Conservation (phyloP, 768 basidiomycete species). For the Tulasnella sp. region DNA sequence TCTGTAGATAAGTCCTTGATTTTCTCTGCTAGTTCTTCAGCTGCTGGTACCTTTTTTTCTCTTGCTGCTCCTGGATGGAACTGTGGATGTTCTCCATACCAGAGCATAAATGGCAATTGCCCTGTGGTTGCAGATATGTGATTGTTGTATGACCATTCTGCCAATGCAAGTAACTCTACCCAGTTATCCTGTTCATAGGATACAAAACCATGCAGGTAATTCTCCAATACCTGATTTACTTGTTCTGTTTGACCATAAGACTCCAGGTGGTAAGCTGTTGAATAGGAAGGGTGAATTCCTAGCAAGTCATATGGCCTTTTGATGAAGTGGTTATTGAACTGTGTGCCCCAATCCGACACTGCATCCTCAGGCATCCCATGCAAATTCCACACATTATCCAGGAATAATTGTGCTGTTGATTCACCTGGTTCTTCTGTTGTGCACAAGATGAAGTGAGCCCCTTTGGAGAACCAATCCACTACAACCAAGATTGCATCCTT, state of each 20-base stretch:
- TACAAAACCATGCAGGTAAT: conserved; percentile 30
- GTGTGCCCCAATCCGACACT: conserved; percentile 11
- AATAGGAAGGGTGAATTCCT: conserved; percentile 22
- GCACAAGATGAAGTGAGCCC: conserved; percentile 35
- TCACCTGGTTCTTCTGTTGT: conserved; percentile 23
- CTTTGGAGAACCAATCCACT: conserved; percentile 34
- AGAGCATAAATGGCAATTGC: conserved; percentile 32
- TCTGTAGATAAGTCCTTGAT: not conserved
- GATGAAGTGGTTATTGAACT: conserved; percentile 8
- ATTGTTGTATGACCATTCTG: conserved; percentile 37
- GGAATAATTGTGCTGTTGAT: conserved; percentile 33
- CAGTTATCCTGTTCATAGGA: conserved; percentile 37
- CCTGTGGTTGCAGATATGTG: conserved; percentile 27
- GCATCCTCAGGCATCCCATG: conserved; percentile 1
- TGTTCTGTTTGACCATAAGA: conserved; percentile 33
- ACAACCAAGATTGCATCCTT: conserved; percentile 30
- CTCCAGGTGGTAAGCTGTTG: conserved; percentile 38
- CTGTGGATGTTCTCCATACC: conserved; percentile 25
- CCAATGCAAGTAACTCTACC: conserved; percentile 32
- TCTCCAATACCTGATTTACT: conserved; percentile 28
- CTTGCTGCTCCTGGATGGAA: not conserved
- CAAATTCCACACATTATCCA: conserved; percentile 28
- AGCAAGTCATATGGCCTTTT: conserved; percentile 22
- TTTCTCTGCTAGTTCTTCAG: conserved; percentile 1
- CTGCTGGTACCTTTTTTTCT: not conserved